phyloP scores from a whole-genome alignment of 1,139 yeast species.

The Yamadazyma kanchanaburiensis region DNA sequence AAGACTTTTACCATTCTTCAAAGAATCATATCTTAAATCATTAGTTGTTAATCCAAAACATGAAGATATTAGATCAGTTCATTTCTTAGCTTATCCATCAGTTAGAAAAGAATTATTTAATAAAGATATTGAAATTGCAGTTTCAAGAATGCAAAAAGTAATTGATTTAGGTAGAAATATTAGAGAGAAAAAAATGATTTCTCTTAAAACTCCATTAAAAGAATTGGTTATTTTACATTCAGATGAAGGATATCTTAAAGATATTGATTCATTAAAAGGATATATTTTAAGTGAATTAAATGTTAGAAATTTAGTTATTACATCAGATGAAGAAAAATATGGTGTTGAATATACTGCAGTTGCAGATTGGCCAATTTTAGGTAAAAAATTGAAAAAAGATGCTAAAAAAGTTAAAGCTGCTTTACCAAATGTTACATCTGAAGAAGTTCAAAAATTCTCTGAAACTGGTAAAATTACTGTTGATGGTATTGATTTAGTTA shows the following conservation, averaged over 20 bases:
- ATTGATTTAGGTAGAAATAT: conserved; percentile 94
- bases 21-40: conserved; percentile 48
- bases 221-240: conserved; percentile 82
- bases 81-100: conserved; percentile 84
- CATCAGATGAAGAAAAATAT: conserved; percentile 86
- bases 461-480: conserved; percentile 73
- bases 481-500: conserved; percentile 82
- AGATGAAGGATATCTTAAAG: conserved; percentile 69
- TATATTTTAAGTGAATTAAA: conserved; percentile 91
- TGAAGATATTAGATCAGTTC: conserved; percentile 78
- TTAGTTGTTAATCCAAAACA: conserved; percentile 35
- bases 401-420: conserved; percentile 94
- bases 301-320: conserved; percentile 81
- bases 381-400: conserved; percentile 94
- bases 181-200: conserved; percentile 92
- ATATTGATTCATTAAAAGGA: conserved; percentile 70
- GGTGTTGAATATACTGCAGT: conserved; percentile 91
- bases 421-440: conserved; percentile 75
- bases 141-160: conserved; percentile 93
- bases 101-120: conserved; percentile 84
- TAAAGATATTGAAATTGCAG: conserved; percentile 75
- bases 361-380: conserved; percentile 99
- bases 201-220: conserved; percentile 93
- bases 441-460: conserved; percentile 75
- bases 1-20: conserved; percentile 62